phyloP scores from a whole-genome alignment of 169 alveolate genomes.

The Plasmodium adleri region DNA sequence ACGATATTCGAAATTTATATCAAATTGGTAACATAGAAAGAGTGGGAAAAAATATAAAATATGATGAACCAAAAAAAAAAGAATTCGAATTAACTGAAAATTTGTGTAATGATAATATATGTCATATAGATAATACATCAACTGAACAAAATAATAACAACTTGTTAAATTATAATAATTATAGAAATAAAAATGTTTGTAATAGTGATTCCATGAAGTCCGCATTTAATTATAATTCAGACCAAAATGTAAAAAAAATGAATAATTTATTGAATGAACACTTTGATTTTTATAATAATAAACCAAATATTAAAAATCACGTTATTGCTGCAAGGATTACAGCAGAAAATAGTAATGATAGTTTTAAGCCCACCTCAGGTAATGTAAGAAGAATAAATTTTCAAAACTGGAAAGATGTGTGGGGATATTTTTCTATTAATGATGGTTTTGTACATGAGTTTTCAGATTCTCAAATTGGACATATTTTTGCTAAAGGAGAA shows the following conservation, averaged over 20 bases:
- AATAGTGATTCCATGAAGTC: too few species aligned
- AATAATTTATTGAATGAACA: conserved; percentile 30
- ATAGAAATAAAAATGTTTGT: too few species aligned
- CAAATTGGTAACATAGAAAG: conserved; percentile 34
- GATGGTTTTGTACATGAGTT: conserved; percentile 89
- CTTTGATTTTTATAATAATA: conserved; percentile 75
- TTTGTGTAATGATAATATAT: background rate
- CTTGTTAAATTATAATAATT: background rate
- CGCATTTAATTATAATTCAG: too few species aligned
- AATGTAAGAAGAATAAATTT: conserved; percentile 79
- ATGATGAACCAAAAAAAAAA: conserved; percentile 16
- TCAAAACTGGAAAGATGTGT: conserved; percentile 82
- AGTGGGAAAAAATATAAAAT: conserved; percentile 35
- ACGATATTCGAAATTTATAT: conserved; percentile 84
- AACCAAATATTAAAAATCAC: conserved; percentile 77
- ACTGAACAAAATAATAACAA: background rate
- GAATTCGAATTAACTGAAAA: background rate
- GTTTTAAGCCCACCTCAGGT: conserved; percentile 91
- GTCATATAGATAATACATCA: background rate
- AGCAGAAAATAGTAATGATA: conserved; percentile 91
- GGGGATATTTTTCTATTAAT: conserved; percentile 89
- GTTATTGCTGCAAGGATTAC: conserved; percentile 90
- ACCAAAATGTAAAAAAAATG: background rate
- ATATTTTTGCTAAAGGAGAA: conserved; percentile 89
- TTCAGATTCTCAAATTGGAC: conserved; percentile 93